A percentile compares a stretch with the other conserved stretches of the same genome.
phyloP scores from a whole-genome alignment of 192 early-diverging fungal species.

The Geranomyces michiganensis region DNA sequence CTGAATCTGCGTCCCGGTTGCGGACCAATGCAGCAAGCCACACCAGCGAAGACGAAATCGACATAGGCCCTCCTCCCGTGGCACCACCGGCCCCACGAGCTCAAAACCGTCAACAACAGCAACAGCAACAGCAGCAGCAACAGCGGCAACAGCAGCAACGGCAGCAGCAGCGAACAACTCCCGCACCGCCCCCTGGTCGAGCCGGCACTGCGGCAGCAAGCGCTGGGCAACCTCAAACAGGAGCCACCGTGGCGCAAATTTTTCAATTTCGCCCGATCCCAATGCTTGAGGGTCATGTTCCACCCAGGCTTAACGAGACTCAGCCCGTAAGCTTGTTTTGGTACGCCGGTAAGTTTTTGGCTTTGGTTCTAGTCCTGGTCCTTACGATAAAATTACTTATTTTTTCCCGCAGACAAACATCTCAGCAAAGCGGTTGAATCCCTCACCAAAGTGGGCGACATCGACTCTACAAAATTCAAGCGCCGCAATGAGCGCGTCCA shows the following conservation, averaged over 20 bases:
- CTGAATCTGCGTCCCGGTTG: no score
- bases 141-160: not conserved
- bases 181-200: not conserved
- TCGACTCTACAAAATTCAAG: slow-evolving; percentile 30
- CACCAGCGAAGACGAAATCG: not conserved
- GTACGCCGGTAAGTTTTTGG: slow-evolving; percentile 40
- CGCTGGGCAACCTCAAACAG: slow-evolving; percentile 17
- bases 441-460: slow-evolving; percentile 28
- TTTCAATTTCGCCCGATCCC: slow-evolving; percentile 35
- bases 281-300: slow-evolving; percentile 13
- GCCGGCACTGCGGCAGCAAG: not conserved
- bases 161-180: not conserved
- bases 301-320: slow-evolving; percentile 46
- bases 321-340: slow-evolving; percentile 47
- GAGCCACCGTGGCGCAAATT: slow-evolving; percentile 42
- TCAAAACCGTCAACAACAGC: not conserved
- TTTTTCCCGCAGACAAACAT: slow-evolving; percentile 33
- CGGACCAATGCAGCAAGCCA: no score
- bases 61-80: not conserved
- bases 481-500: slow-evolving; percentile 60
- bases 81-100: not conserved
- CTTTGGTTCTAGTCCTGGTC: no score
- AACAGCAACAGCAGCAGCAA: not conserved
- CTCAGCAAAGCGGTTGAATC: slow-evolving; percentile 30
- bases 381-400: no score